Base-by-base conservation (phyloP, 2,329 filamentous ascomycete species). In the Sporothrix pallida region DNA sequence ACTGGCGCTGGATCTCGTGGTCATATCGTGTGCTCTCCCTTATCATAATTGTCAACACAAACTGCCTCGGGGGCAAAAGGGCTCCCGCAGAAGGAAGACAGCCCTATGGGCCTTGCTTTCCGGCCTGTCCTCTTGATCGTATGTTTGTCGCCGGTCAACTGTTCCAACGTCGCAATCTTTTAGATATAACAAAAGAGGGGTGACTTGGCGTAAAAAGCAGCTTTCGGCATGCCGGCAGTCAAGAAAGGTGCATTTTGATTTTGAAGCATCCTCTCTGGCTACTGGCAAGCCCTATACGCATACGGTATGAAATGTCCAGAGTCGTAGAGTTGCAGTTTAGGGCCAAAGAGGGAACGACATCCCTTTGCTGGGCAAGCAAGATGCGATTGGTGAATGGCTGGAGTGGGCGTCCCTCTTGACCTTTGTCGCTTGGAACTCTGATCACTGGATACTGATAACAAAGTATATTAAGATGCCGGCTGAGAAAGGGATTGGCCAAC, bases 341-440 rank as follows among this genome's bases (percentile, higher is more conserved):
- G 42, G 62, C 62, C 15, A 67, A 42, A 23, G 17, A 63, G 20
- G 44, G 17, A 60, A 37, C 23, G 26, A 60, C 46, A 52, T 68
- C 42, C 60, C 62, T 67, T 67, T 23, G 13, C 12, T 10, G 46
- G 23, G 65, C 6, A 20, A n/a, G 17, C 15, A 48, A 37, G 17
- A 68, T 68, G 65, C 46, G 46, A 52, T 68, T 68, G 65, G 65
- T 52, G 65, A 50, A 48, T 68, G 46, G 44, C 52, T 3, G 23
- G 23, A 23, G 46, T 52, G 44, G 44, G 37, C 10, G 62, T 7
- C 26, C 12, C 15, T 48, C 15, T 44, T 17, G 58, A 20, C 50
- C n/a, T 37, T 37, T 37, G 31, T 54, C 48, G 48, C 48, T 50
- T 50, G 48, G 48, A 17, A 50, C 48, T 37, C 31, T 37, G 48